Percentiles rank a stretch among this genome's conserved stretches.
These are phyloP conservation scores for Puccinellia tenuiflora DNA, from an alignment of 176 grass and related monocot species.

Conservation along the genomic window DNA sequence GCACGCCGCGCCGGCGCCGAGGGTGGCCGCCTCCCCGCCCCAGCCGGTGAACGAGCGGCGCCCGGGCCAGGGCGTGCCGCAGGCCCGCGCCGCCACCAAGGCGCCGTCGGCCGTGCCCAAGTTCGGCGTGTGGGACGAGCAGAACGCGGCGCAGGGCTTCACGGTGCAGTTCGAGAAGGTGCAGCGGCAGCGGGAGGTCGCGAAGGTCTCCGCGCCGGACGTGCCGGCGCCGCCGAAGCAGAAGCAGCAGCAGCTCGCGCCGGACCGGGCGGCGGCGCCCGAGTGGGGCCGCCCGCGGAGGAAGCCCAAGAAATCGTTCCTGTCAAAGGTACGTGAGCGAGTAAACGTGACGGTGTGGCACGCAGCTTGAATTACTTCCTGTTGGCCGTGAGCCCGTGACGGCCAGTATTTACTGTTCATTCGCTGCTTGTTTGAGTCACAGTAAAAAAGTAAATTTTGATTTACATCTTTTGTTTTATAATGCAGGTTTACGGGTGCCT, in stretches of 20 bases:
- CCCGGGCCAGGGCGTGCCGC: neutral
- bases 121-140: slow-evolving; percentile 75
- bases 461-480: neutral
- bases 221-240: neutral
- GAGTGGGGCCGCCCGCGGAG: neutral
- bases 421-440: neutral
- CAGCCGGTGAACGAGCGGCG: neutral
- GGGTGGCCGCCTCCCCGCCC: slow-evolving; percentile 5
- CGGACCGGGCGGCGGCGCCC: neutral
- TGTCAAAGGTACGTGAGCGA: slow-evolving; percentile 28
- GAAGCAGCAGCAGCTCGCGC: neutral
- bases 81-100: slow-evolving; percentile 32
- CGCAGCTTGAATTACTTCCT: too few relatives aligned
- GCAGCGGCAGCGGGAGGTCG: slow-evolving; percentile 56
- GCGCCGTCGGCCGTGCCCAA: slow-evolving; percentile 39
- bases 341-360: neutral
- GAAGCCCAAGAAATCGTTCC: slow-evolving; percentile 36
- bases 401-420: too few relatives aligned
- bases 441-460: neutral
- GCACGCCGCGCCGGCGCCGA: slow-evolving; percentile 1
- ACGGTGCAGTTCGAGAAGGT: slow-evolving; percentile 87
- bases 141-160: slow-evolving; percentile 55
- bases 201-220: slow-evolving; percentile 21
- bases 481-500: slow-evolving; percentile 39
- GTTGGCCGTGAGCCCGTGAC: too few relatives aligned